Evolutionary conservation across 2,329 filamentous ascomycete species (phyloP), one percentile per base, ranked within the genome.

Genomic region (Phaeosphaeria sp.): DNA sequence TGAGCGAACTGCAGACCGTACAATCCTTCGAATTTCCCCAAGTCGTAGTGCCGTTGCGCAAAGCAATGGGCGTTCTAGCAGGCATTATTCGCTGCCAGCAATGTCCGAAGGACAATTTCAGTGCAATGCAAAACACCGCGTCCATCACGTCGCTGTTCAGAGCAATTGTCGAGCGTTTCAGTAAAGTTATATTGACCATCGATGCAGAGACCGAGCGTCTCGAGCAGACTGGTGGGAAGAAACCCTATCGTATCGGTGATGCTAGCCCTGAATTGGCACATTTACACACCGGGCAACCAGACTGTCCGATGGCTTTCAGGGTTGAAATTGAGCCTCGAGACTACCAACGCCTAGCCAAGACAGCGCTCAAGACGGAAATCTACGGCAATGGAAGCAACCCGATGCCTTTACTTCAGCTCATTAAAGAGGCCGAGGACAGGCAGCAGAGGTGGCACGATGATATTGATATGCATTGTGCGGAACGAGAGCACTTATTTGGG

Each of bases 41-140:
- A 49, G 71, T 79, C 6, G 67, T 83, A 5, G 66, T 75, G 13
- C 72, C 74, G 1, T 70, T 84, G 7, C 78, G 79, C 22, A 71
- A 71, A 55, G 80, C 81, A 22, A 77, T 81, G 67, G 61, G 56
- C n/a, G 76, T 77, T 1, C 73, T 80, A 11, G 71, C 72, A 5
- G 55, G 66, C 13, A 73, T 82, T 4, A 65, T 82, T 11, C 54
- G 68, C 30, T 84, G 82, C 67, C 57, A 69, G 3, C 61, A 72
- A 45, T 84, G 82, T 56, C 80, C 80, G 1, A 69, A 63, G 8
- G 67, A 76, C n/a, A 71, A 72, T 52, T 78, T 80, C 57, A 75
- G 74, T 15, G 79, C 77, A 0, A 74, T 81, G 4, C 81, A 83
- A 55, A 84, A 83, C 60, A 71, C 77, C 0, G 75, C 80, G 36